Evolutionary conservation across 2,329 filamentous ascomycete species (phyloP), one percentile per base, ranked within the genome.

Genomic region (Pseudocercospora crystallina): DNA sequence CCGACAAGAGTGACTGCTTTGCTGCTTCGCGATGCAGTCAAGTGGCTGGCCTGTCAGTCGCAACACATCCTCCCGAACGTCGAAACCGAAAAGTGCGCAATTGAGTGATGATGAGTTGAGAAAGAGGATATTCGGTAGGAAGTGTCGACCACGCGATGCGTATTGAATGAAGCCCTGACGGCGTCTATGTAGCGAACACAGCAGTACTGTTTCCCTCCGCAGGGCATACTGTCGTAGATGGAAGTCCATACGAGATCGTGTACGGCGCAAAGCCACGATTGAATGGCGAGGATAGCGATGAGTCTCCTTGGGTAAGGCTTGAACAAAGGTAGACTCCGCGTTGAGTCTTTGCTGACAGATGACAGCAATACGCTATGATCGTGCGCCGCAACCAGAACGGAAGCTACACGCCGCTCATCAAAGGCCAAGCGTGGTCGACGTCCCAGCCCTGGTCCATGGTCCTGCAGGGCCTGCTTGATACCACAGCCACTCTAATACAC

Each of bases 291-390:
- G 32, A 47, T 11, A 26, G 35, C 17, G 50, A 43, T 14, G 53
- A 32, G n/a, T 29, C 36, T 13, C 47, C 54, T 13, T 54, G 47
- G 51, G 45, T 36, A 42, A 11, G 33, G 32, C 14, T 36, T 26
- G 20, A 12, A 2, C 14, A 12, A 1, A 30, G 12, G 8, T 7
- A 13, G 12, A 12, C 15, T 20, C 13, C 26, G 20, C 8, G 3
- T 11, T 3, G 5, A 4, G 20, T 7, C 5, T 8, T 36, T 17
- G 29, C 41, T 50, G 42, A 50, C 41, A 5, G 14, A 17, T 11
- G 11, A 15, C 31, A 53, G 50, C 51, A 57, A 51, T 57, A 55
- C 32, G 55, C 55, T 29, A 49, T 57, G 51, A 31, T 57, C 36
- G 49, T 57, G 10, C 54, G 54, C 17, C 36, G 42, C 3, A 43